These are phyloP conservation scores for Polytrichum commune DNA, from an alignment of 225 moss, liverwort and hornwort genomes.

Conservation along the genomic window DNA sequence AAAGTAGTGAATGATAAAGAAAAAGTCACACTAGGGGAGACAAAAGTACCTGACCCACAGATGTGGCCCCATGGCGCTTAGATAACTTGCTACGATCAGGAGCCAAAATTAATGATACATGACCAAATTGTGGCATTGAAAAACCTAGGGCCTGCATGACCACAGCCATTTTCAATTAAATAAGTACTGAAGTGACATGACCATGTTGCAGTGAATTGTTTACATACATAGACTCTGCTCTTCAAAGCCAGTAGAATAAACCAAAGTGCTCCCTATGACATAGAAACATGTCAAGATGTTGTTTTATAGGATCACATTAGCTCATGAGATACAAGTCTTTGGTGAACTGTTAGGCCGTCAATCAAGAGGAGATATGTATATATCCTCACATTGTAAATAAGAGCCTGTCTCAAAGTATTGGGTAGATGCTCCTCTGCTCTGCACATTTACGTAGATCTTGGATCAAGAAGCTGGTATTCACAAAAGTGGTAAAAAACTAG, in stretches of 20 bases:
- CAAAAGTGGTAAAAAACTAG: too few relatives aligned
- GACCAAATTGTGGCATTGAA: conserved; percentile 94
- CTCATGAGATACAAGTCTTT: too few relatives aligned
- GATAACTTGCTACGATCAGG: conserved; percentile 98
- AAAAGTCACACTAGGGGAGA: not conserved
- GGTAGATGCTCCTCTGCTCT: conserved; percentile 99
- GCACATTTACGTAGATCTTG: conserved; percentile 26
- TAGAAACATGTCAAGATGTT: too few relatives aligned
- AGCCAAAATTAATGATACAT: conserved; percentile 93
- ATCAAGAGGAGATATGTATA: not conserved
- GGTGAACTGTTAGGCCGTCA: too few relatives aligned
- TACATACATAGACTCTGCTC: not conserved
- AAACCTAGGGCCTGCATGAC: conserved; percentile 78
- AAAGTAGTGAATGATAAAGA: not conserved
- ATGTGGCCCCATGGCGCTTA: conserved; percentile 94
- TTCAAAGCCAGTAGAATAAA: not conserved
- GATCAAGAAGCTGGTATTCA: conserved; percentile 7
- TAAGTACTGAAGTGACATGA: too few relatives aligned
- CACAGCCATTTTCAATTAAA: conserved; percentile 3
- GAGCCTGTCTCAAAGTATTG: conserved; percentile 91
- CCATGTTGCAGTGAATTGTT: too few relatives aligned
- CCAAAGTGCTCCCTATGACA: too few relatives aligned
- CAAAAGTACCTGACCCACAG: conserved; percentile 77
- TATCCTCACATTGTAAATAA: conserved; percentile 72
- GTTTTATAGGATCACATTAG: too few relatives aligned